Evolutionary conservation across 148 eudicot species (phyloP).

Genomic region (Chenopodium quinoa): DNA sequence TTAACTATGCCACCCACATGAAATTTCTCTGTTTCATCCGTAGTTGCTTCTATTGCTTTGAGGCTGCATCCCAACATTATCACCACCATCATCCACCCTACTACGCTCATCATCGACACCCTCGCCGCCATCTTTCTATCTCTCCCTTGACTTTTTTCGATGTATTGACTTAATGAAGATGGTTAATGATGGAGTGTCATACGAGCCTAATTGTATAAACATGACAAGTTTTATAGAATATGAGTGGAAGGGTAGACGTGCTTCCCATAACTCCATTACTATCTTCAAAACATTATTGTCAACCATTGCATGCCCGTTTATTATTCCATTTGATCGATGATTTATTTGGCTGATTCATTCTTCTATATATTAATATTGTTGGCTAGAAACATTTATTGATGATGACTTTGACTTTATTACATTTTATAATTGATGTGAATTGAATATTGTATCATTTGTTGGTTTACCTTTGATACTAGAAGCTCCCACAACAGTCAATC

Average conservation of each 20-base stretch:
- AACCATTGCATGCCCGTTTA: constrained; percentile 1
- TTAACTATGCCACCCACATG: constrained; percentile 67
- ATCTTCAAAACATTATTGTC: background rate
- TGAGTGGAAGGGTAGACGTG: constrained; percentile 22
- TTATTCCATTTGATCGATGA: background rate
- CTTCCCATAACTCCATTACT: constrained; percentile 3
- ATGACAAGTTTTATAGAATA: background rate
- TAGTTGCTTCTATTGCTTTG: constrained; percentile 14
- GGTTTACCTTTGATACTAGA: too few species aligned
- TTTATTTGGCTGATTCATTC: background rate
- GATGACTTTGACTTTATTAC: too few species aligned
- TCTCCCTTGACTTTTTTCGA: background rate
- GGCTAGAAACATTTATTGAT: too few species aligned
- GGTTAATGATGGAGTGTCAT: background rate
- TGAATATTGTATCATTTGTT: too few species aligned
- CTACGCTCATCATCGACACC: background rate
- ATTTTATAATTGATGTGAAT: too few species aligned
- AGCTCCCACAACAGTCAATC: too few species aligned
- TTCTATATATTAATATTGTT: too few species aligned
- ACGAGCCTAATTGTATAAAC: background rate
- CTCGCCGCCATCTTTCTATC: background rate
- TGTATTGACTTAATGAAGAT: background rate
- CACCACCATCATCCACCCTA: constrained; percentile 7
- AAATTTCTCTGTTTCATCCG: constrained; percentile 36
- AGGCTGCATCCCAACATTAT: constrained; percentile 17